Evolutionary conservation across 2,329 filamentous ascomycete genomes (phyloP), one percentile per base, ranked within the genome.

Genomic region (Stachybotrys chlorohalonatus): DNA sequence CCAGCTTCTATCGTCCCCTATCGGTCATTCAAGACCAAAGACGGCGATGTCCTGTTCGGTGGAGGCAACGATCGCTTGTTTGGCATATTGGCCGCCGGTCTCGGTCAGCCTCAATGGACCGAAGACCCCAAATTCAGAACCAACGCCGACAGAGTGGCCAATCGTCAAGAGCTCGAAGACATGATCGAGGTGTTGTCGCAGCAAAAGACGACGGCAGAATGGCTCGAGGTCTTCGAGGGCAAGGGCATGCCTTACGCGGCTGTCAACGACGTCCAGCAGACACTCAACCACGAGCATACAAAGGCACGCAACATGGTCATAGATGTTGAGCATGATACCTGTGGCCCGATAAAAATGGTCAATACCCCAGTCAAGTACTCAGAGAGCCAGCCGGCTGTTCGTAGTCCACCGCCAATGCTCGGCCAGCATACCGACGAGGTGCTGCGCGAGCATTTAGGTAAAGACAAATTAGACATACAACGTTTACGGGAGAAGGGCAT

Each of bases 311-410:
- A 86, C 56, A 99, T 99, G 94, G 87, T 99, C 1, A 83, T 89
- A 13, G 87, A 96, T 66, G 76, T 96, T 49, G 82, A 96, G 1
- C 94, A 99, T 66, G 82, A 82, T 6, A 76, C 79, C 7, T 97
- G 93, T 68, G 94, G 94, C 0, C 81, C 86, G 0, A 86, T 99
- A 59, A 92, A 91, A 71, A 75, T 99, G 66, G 87, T 99, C 53
- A 96, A 95, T 65, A 95, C 91, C 1, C 94, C 94, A 0, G 86
- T 99, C 56, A 99, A 99, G 69, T 95, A 91, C 69, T 96, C 91
- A 6, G 84, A 92, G 61, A 88, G 87, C 31, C 84, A 81, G 61
- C 90, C 92, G 0, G 81, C 83, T 4, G 84, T 95, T 46, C 79
- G 93, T 39, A 86, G 78, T 4, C 82, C 89, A 31, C 94, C 94